phyloP scores from a whole-genome alignment of 2,329 filamentous ascomycete genomes.

The Ascochyta koolunga region DNA sequence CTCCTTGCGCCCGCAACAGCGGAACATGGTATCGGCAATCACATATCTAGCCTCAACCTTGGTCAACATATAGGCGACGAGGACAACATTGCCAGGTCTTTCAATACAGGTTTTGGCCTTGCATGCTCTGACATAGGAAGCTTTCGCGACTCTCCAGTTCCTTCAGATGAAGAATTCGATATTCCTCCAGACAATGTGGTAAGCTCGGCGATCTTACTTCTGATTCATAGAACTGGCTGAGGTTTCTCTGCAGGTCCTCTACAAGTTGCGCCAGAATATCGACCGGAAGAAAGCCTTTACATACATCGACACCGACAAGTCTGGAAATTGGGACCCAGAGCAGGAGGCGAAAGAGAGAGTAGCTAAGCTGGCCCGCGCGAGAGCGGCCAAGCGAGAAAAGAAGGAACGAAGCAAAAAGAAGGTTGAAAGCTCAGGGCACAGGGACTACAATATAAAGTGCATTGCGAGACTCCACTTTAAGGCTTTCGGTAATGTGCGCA shows the following conservation, averaged over 20 bases:
- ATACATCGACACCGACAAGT: conserved; percentile 47
- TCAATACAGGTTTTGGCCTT: conserved; percentile 12
- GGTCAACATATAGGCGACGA: conserved; percentile 7
- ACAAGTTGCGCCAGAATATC: conserved; percentile 33
- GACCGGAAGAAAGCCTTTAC: conserved; percentile 27
- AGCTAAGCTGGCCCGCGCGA: conserved; percentile 13
- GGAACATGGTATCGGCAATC: conserved; percentile 8
- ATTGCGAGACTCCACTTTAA: conserved; percentile 27
- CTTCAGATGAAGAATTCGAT: conserved; percentile 17
- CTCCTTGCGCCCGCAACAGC: neutral
- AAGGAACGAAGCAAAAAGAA: conserved; percentile 14
- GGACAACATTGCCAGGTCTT: neutral
- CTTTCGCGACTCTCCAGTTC: conserved; percentile 13
- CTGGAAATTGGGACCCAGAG: conserved; percentile 45
- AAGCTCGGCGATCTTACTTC: conserved; percentile 2
- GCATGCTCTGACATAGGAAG: conserved; percentile 12
- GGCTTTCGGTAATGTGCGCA: conserved; percentile 25
- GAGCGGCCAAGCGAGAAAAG: conserved; percentile 20
- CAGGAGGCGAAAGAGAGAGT: conserved; percentile 18
- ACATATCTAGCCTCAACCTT: conserved; percentile 22
- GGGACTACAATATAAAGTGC: conserved; percentile 19
- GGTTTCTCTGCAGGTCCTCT: conserved; percentile 15
- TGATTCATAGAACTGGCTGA: neutral
- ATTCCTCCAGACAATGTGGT: conserved; percentile 20
- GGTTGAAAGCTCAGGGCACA: conserved; percentile 1